These are phyloP conservation scores for Geotrichum phurueaensis DNA, from an alignment of 1,139 yeast species.

Conservation along the genomic window DNA sequence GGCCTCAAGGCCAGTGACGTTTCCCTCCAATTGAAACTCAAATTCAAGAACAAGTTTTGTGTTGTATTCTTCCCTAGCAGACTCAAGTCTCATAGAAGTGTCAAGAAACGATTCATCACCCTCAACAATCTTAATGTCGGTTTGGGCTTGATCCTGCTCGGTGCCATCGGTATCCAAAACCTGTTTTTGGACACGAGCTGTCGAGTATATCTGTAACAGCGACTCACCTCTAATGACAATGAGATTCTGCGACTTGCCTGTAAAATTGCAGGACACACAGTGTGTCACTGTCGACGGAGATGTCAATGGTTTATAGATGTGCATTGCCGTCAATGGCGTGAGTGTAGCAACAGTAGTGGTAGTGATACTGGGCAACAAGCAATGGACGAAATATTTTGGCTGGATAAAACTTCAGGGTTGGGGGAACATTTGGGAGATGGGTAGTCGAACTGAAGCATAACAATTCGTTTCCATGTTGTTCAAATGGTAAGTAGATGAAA, in stretches of 20 bases:
- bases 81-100: slow-evolving; percentile 20
- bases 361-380: background rate
- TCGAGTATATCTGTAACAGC: slow-evolving; percentile 60
- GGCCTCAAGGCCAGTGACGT: slow-evolving; percentile 47
- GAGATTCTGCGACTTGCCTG: slow-evolving; percentile 48
- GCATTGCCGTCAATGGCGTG: slow-evolving; percentile 58
- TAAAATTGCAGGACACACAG: slow-evolving; percentile 58
- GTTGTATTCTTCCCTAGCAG: slow-evolving; percentile 27
- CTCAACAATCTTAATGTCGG: slow-evolving; percentile 15
- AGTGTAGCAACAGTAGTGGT: background rate
- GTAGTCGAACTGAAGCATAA: background rate
- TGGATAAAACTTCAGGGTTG: background rate
- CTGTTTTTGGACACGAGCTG: slow-evolving; percentile 30
- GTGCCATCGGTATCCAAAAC: slow-evolving; percentile 20
- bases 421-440: background rate
- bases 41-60: slow-evolving; percentile 49
- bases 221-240: slow-evolving; percentile 63
- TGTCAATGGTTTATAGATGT: slow-evolving; percentile 72
- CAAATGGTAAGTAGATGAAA: background rate
- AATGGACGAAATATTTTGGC: background rate
- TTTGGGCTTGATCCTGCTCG: slow-evolving; percentile 18
- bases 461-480: background rate
- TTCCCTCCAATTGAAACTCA: slow-evolving; percentile 70
- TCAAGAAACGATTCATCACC: slow-evolving; percentile 30
- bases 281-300: slow-evolving; percentile 72